Conservation (phyloP, 2,329 filamentous ascomycete species). For the Spiromastix sp. region DNA sequence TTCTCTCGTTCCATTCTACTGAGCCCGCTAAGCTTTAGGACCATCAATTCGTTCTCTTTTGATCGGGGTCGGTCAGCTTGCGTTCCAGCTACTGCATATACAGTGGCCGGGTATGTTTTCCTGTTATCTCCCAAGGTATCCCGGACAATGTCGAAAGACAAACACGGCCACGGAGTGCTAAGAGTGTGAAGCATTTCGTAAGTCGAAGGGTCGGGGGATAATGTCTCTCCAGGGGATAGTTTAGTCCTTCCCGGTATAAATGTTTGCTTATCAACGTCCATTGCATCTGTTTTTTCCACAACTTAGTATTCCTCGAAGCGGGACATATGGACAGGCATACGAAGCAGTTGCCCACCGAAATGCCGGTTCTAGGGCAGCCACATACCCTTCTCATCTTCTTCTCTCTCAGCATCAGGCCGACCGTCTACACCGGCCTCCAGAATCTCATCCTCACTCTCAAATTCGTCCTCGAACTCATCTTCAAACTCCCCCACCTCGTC, state of each 20-base stretch:
- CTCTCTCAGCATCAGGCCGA: constrained; percentile 79
- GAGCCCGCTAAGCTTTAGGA: constrained; percentile 91
- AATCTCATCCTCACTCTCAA: constrained; percentile 87
- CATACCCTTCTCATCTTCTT: constrained; percentile 71
- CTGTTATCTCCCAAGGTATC: constrained; percentile 81
- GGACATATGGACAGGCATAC: not conserved
- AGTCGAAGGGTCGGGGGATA: constrained; percentile 83
- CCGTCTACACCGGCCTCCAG: constrained; percentile 91
- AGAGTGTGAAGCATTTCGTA: constrained; percentile 97
- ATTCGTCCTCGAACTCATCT: constrained; percentile 88
- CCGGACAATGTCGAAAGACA: constrained; percentile 86
- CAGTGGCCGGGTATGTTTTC: constrained; percentile 86
- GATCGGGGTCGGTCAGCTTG: constrained; percentile 68
- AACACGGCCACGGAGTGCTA: constrained; percentile 89
- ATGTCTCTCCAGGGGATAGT: constrained; percentile 78
- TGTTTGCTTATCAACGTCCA: constrained; percentile 88
- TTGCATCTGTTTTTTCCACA: constrained; percentile 49
- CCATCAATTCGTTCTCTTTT: constrained; percentile 85
- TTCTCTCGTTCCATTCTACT: constrained; percentile 70
- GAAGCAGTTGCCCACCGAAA: constrained; percentile 13
- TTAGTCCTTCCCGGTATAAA: constrained; percentile 94
- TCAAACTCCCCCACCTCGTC: constrained; percentile 54
- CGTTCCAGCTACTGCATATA: constrained; percentile 90
- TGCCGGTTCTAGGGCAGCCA: constrained; percentile 13
- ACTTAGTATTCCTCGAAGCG: not conserved